A percentile compares a stretch with the other conserved stretches of the same genome.
phyloP scores from a whole-genome alignment of 352 stramenopile species.

The Globisporangium iwayamae region DNA sequence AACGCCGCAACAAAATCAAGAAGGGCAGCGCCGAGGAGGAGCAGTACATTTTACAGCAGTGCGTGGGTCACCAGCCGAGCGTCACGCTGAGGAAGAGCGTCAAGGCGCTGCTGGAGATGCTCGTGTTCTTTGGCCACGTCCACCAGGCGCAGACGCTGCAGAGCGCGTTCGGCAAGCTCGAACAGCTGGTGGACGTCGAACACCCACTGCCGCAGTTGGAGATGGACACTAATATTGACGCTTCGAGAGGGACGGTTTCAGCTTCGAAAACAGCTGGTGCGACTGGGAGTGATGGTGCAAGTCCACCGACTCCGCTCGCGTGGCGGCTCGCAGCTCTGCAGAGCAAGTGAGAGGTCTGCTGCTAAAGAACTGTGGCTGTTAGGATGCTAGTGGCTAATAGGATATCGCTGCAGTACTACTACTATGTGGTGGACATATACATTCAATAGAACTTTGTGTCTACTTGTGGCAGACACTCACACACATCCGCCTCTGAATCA shows the following conservation, averaged over 20 bases:
- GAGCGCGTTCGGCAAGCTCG: conserved; percentile 35
- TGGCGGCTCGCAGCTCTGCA: conserved; percentile 14
- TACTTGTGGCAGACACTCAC: too few species aligned
- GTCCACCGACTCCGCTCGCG: background rate
- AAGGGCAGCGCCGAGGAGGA: conserved; percentile 70
- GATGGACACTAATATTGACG: background rate
- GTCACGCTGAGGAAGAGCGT: conserved; percentile 32
- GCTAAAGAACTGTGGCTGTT: background rate
- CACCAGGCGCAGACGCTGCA: conserved; percentile 43
- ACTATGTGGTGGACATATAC: background rate
- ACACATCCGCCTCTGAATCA: too few species aligned
- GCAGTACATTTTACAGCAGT: conserved; percentile 48
- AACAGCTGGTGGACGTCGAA: conserved; percentile 25
- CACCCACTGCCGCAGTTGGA: conserved; percentile 16
- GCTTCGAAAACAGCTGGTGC: conserved; percentile 1
- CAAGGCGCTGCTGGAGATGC: conserved; percentile 38
- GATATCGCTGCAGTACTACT: background rate
- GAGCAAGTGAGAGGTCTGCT: background rate
- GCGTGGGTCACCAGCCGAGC: conserved; percentile 36
- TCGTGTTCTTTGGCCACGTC: conserved; percentile 49
- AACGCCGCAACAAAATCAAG: conserved; percentile 64
- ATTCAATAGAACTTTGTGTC: background rate
- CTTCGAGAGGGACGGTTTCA: background rate
- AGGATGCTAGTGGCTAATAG: background rate
- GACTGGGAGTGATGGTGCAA: background rate